phyloP scores from a whole-genome alignment of 257 asterid genomes.

The Jacaranda copaia region DNA sequence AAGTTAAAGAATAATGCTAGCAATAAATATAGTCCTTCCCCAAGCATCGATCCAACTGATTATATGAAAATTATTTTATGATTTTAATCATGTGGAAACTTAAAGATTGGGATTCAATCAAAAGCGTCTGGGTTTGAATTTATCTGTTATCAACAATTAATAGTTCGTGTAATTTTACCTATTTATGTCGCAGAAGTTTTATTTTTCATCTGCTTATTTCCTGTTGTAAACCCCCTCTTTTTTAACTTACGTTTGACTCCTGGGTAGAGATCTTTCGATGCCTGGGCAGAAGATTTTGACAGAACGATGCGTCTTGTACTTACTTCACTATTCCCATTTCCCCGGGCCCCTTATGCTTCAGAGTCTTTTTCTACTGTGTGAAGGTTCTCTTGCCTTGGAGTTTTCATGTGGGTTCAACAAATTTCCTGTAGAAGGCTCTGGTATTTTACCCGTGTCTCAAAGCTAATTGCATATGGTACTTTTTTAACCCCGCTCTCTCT shows the following conservation, averaged over 20 bases:
- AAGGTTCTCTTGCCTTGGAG: background rate
- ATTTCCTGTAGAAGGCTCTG: background rate
- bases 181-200: background rate
- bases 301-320: background rate
- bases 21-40: too few relatives aligned
- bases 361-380: background rate
- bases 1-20: too few relatives aligned
- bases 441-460: background rate
- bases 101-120: too few relatives aligned
- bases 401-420: background rate
- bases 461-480: too few relatives aligned
- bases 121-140: too few relatives aligned
- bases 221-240: background rate
- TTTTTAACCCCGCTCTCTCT: too few relatives aligned
- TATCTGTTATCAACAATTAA: too few relatives aligned
- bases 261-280: background rate
- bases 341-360: constrained; percentile 11
- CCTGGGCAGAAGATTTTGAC: constrained; percentile 6
- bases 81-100: too few relatives aligned
- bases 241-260: background rate
- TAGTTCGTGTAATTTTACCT: too few relatives aligned
- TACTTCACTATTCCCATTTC: background rate
- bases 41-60: too few relatives aligned
- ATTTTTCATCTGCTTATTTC: background rate
- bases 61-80: too few relatives aligned